Evolutionary conservation across 2,329 filamentous ascomycete species (phyloP).

Genomic region (Lecanicillium sp.): DNA sequence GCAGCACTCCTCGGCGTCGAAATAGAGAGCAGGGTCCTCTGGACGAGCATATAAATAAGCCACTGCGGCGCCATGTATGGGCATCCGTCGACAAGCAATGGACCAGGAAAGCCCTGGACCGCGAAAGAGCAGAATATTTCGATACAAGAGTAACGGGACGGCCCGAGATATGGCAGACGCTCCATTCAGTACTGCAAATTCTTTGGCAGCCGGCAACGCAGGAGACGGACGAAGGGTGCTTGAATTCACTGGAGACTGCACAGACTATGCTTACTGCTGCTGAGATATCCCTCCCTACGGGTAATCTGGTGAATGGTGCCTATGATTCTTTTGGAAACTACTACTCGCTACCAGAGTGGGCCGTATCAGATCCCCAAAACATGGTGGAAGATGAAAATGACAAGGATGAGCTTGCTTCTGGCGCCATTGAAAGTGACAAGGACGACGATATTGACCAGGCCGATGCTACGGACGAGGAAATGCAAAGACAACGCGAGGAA

Average conservation of each 20-base stretch:
- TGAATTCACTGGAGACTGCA: conserved; percentile 51
- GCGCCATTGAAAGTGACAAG: conserved; percentile 10
- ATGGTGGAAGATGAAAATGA: conserved; percentile 30
- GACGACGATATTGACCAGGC: conserved; percentile 32
- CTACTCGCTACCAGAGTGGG: conserved; percentile 60
- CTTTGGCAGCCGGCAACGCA: conserved; percentile 49
- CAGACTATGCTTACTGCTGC: conserved; percentile 75
- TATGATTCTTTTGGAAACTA: conserved; percentile 65
- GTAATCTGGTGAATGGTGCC: conserved; percentile 60
- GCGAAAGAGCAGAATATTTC: conserved; percentile 77
- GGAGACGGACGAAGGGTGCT: conserved; percentile 17
- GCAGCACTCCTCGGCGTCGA: conserved; percentile 17
- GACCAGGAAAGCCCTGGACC: conserved; percentile 60
- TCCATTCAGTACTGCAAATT: conserved; percentile 59
- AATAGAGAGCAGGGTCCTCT: conserved; percentile 35
- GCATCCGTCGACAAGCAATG: conserved; percentile 53
- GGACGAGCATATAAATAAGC: conserved; percentile 61
- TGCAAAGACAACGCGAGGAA: conserved; percentile 35
- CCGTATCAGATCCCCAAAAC: conserved; percentile 59
- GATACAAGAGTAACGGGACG: conserved; percentile 78
- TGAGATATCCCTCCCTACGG: conserved; percentile 66
- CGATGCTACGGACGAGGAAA: conserved; percentile 23
- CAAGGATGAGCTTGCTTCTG: conserved; percentile 25
- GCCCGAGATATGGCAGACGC: conserved; percentile 70
- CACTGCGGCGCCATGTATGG: conserved; percentile 60